Conservation (phyloP, 2,329 filamentous ascomycete genomes). For the Lasiodiplodia sp. region DNA sequence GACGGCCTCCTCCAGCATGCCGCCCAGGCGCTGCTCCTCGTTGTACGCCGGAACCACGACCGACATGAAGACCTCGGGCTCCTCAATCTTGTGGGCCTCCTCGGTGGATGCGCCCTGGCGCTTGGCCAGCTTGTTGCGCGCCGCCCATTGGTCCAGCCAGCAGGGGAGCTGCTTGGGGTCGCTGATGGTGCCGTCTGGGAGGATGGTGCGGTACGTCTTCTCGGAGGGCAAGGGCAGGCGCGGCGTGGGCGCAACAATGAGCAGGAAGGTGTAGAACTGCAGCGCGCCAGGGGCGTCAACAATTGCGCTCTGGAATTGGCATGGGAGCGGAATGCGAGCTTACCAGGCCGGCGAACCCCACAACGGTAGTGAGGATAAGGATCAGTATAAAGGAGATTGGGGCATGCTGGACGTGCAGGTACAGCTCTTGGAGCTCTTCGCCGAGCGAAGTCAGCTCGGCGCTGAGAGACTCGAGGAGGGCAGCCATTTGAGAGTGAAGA, state of each 20-base stretch:
- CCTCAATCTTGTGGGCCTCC: constrained; percentile 69
- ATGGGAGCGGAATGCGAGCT: constrained; percentile 9
- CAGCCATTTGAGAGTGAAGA: constrained; percentile 13
- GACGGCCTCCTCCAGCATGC: constrained; percentile 90
- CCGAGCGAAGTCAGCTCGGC: constrained; percentile 1
- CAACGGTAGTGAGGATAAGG: constrained; percentile 13
- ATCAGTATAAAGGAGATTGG: constrained; percentile 29
- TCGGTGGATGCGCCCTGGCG: constrained; percentile 39
- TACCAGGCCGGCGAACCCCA: constrained; percentile 30
- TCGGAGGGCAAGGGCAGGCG: constrained; percentile 77
- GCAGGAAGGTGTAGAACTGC: constrained; percentile 72
- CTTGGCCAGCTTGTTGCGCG: constrained; percentile 60
- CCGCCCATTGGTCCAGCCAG: constrained; percentile 81
- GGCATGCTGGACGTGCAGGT: constrained; percentile 20
- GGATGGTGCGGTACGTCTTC: constrained; percentile 82
- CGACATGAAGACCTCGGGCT: constrained; percentile 83
- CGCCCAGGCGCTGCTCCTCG: constrained; percentile 81
- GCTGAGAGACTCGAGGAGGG: constrained; percentile 19
- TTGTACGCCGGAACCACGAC: constrained; percentile 97
- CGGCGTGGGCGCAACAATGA: constrained; percentile 80
- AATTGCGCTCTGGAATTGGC: constrained; percentile 9
- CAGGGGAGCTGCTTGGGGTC: constrained; percentile 71
- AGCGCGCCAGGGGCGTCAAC: background rate
- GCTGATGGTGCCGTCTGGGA: constrained; percentile 66
- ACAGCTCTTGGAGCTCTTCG: constrained; percentile 14